Base-by-base conservation (phyloP, 2,329 filamentous ascomycete species). In the Paracorniculantispora psalliotae region DNA sequence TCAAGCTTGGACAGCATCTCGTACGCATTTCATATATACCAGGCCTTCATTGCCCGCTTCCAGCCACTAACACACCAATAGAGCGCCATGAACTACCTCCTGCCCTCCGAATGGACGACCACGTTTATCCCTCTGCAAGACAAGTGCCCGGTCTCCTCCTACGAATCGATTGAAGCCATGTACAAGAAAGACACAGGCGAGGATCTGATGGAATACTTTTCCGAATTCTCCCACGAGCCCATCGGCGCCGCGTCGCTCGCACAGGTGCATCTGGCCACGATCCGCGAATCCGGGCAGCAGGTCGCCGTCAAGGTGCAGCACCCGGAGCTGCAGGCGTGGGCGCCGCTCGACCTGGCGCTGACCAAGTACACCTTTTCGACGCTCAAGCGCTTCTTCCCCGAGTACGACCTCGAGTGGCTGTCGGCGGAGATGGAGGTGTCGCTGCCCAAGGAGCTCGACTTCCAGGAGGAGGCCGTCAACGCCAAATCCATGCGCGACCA, bases 261-360 rank as follows among this genome's bases (percentile, higher is more conserved):
- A 0, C 94, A 99, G 71, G 94, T 99, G 1, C 94, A 99, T 71
- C 79, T 93, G 47, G 94, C 93, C 6, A 91, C 85, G 0, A 77
- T 97, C 56, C 91, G 88, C 67, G 90, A 89, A 62, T 91, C 85
- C 0, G 91, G 91, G 6, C 88, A 92, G 72, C 88, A 86, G 67
- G 94, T 99, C 10, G 94, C 94, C 0, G 94, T 99, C 67, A 99
- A 99, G 74, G 88, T 99, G 12, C 94, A 99, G 71, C 94, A 99
- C 74, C 94, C 94, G 1, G 82, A 85, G 4, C 77, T 99, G 58
- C 90, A 92, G 62, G 89, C 96, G 73, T 99, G 92, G 91, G 89
- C 91, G 17, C 89, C 87, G 26, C 79, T 99, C 12, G 94, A 99
- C 72, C 81, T 97, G 64, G 85, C 87, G 2, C 79, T 99, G 62